Evolutionary conservation across 306 rosid genomes (phyloP).

Genomic region (Datisca glomerata): DNA sequence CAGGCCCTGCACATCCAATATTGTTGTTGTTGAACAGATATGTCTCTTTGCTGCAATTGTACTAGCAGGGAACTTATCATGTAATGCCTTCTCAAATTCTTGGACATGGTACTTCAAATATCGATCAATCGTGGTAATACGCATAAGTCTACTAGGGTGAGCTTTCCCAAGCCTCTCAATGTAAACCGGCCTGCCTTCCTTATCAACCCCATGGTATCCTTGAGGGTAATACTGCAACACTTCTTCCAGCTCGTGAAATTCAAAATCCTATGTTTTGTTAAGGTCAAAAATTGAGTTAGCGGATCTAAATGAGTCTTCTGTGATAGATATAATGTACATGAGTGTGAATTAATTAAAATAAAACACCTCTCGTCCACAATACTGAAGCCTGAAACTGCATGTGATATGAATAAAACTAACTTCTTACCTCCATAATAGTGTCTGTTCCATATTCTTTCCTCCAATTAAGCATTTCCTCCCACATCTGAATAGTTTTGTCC

Average conservation of each 20-base stretch:
- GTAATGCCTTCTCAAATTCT: constrained; percentile 83
- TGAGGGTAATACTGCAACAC: constrained; percentile 93
- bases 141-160: constrained; percentile 84
- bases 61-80: constrained; percentile 91
- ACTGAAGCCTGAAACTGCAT: not conserved
- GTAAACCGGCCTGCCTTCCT: constrained; percentile 95
- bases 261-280: constrained; percentile 57
- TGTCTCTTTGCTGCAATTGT: constrained; percentile 80
- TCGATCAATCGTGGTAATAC: constrained; percentile 69
- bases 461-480: constrained; percentile 92
- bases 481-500: constrained; percentile 71
- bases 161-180: constrained; percentile 93
- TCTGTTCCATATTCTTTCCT: constrained; percentile 80
- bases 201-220: constrained; percentile 94
- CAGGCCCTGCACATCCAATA: constrained; percentile 95
- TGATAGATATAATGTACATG: too few relatives aligned
- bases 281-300: constrained; percentile 6
- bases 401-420: constrained; percentile 6
- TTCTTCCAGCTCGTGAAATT: constrained; percentile 83
- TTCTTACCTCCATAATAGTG: constrained; percentile 68
- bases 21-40: constrained; percentile 77
- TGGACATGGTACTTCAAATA: constrained; percentile 89
- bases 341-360: too few relatives aligned
- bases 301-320: too few relatives aligned
- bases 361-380: not conserved